Base-by-base conservation (phyloP, 306 rosid genomes). In the Aeschynomene evenia region DNA sequence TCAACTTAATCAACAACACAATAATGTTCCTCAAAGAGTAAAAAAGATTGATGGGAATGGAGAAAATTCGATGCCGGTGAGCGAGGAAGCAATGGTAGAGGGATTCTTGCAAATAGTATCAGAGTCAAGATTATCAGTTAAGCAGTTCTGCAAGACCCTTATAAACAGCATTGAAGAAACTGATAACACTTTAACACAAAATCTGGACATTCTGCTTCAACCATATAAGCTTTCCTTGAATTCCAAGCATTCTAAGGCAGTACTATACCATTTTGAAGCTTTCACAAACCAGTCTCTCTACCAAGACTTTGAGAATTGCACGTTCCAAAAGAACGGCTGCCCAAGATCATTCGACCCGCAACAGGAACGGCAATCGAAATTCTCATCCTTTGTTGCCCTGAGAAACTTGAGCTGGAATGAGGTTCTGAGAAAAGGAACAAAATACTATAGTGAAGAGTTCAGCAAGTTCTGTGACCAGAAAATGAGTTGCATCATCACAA, bases 401-500 rank as follows among this genome's bases (percentile, higher is more conserved):
- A 75, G 96, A 51, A 94, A 91, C 49, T 78, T 94, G 75, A 88
- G 99, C 82, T 94, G 99, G 99, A 94, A 89, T 21, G 99, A 94
- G 68, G 97, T 94, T n/a, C 58, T 94, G 59, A 87, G 87, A 61
- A 91, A 91, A 72, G 99, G 99, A 12, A 94, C 99, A 1, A 94
- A 89, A 59, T 87, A 87, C 72, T 85, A 88, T 78, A 87, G 99
- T 21, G 99, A 94, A 48, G 99, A 94, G 34, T 83, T 94, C 54
- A 91, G 99, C 71, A 91, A 89, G 81, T 94, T 94, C 57, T 94
- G 99, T 57, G 99, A 94, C 71, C 96, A 91, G 80, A 94, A 94
- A 83, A 91, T 94, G 96, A 89, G 92, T 70, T 75, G 84, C 69
- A 85, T 94, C 52, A 88, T 80, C 53, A 72, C 81, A 28, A 80